These are phyloP conservation scores for Colletotrichum cuscutae DNA, from an alignment of 2,329 filamentous ascomycete genomes.

Conservation along the genomic window DNA sequence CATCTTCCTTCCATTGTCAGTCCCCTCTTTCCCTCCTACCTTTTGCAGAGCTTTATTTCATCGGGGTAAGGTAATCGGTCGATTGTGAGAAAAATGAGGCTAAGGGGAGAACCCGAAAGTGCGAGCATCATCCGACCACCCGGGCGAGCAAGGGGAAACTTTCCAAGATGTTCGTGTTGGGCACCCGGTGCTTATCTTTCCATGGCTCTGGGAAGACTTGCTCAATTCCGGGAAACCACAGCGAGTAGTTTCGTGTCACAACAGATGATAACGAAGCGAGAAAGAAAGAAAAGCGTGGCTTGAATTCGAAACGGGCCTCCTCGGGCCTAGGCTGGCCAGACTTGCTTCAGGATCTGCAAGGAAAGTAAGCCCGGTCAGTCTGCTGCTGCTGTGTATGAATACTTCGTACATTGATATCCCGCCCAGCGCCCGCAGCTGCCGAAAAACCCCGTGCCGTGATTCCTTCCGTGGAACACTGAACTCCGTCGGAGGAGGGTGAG, in stretches of 20 bases:
- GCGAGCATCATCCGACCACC: conserved; percentile 26
- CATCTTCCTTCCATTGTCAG: background rate
- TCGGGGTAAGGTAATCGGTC: background rate
- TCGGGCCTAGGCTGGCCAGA: background rate
- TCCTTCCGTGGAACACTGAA: background rate
- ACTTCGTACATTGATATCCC: background rate
- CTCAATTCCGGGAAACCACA: background rate
- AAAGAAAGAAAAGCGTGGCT: background rate
- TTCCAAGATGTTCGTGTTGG: background rate
- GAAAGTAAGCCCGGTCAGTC: conserved; percentile 12
- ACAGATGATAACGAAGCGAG: background rate
- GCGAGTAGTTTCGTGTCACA: background rate
- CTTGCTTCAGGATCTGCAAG: conserved; percentile 23
- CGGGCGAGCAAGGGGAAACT: background rate
- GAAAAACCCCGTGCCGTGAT: conserved; percentile 12
- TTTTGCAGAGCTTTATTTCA: background rate
- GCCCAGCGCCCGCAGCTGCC: background rate
- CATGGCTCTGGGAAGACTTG: conserved; percentile 3
- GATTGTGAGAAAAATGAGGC: conserved; percentile 18
- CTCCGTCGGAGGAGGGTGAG: background rate
- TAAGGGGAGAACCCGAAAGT: conserved; percentile 15
- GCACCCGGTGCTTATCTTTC: background rate
- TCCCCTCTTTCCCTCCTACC: background rate
- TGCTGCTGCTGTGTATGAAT: no score
- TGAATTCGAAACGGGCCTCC: conserved; percentile 7